Evolutionary conservation across 2,329 filamentous ascomycete genomes (phyloP), one percentile per base, ranked within the genome.

Genomic region (Diaporthe sp.): DNA sequence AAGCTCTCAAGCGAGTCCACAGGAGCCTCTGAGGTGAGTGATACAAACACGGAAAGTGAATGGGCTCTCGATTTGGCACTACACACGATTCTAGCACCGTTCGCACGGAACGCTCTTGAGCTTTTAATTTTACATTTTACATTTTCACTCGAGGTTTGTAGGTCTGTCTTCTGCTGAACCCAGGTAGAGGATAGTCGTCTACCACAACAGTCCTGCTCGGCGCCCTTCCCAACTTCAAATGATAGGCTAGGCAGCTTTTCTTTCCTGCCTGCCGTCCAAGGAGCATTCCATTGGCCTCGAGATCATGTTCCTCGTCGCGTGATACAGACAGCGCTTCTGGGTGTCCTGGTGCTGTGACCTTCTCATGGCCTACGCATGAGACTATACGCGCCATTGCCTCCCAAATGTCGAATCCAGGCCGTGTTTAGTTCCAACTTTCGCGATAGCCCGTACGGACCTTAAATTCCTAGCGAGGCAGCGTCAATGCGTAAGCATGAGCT

Each of bases 1-100:
- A 74, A 42, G 39, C 67, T 71, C 13, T 25, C 42, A 70, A 20
- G 34, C 72, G 37, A 63, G 37, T 34, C n/a, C 47, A 57, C 39
- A 17, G 34, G 20, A 37, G 12, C 44, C 17, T 39, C 17, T 15
- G 13, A 28, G 22, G 12, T 13, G n/a, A 25, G 22, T n/a, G 58
- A 28, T 31, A 20, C 71, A 5, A 31, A 17, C 25, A 13, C 15
- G 4, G 5, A 25, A 10, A 8, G n/a, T 13, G 4, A 57, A 3
- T 15, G 9, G 10, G 28, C 20, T 42, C 6, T 4, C 8, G 8
- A 20, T 5, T 7, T 25, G 6, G 22, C 15, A 25, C 20, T 49
- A 37, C 28, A 42, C 22, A 13, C 49, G n/a, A 39, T 39, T 55
- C 25, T 17, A 9, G 22, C 3, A 28, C 8, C 42, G 13, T 22